phyloP scores from a whole-genome alignment of 1,139 yeast genomes.

The Suhomyces anneliseae region DNA sequence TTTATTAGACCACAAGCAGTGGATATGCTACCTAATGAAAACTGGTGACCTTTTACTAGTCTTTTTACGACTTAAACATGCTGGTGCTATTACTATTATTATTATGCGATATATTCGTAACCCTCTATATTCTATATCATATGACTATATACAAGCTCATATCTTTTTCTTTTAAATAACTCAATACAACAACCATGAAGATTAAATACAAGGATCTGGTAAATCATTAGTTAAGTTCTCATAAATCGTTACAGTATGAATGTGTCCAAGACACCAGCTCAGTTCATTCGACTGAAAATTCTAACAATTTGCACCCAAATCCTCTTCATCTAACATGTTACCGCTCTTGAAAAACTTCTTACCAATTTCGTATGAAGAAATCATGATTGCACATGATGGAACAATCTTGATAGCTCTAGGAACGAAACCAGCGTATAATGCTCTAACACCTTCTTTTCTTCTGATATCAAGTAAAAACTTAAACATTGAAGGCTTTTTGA shows the following conservation, averaged over 20 bases:
- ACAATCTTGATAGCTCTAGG: slow-evolving; percentile 91
- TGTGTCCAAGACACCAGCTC: too few relatives aligned
- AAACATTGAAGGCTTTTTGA: slow-evolving; percentile 54
- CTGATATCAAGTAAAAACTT: slow-evolving; percentile 61
- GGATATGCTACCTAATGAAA: not conserved
- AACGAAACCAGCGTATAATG: slow-evolving; percentile 78
- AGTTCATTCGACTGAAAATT: too few relatives aligned
- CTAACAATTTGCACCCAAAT: too few relatives aligned
- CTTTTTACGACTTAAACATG: not conserved
- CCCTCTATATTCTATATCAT: not conserved
- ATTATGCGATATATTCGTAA: not conserved
- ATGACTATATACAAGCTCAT: not conserved
- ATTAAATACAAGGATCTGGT: too few relatives aligned
- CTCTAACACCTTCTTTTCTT: slow-evolving; percentile 69
- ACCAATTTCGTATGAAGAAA: slow-evolving; percentile 88
- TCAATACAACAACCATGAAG: too few relatives aligned
- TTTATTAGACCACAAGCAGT: not conserved
- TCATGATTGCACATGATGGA: slow-evolving; percentile 98
- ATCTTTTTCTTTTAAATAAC: not conserved
- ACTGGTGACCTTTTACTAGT: not conserved
- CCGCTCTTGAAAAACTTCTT: slow-evolving; percentile 57
- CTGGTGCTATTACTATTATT: too few relatives aligned
- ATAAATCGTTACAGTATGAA: too few relatives aligned
- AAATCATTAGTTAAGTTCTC: too few relatives aligned
- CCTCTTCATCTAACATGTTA: slow-evolving; percentile 7